Conservation (phyloP, 1,284 basidiomycete species). For the Trichosporon coremiiforme region DNA sequence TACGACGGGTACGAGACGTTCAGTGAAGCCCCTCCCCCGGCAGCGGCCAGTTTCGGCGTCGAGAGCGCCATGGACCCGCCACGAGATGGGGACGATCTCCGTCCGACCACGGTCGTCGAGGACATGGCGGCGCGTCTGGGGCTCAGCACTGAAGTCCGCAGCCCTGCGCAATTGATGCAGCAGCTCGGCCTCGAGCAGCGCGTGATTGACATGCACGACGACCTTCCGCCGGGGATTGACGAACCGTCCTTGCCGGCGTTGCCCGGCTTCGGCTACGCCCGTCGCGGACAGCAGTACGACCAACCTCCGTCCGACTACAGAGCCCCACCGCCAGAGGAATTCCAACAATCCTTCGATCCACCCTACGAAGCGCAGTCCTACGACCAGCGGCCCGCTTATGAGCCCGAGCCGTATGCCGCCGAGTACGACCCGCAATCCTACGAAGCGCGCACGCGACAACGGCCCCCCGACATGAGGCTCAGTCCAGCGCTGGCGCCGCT, state of each 20-base stretch:
- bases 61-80: constrained; percentile 54
- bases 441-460: background rate
- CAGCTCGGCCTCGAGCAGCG: constrained; percentile 53
- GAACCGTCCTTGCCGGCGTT: constrained; percentile 56
- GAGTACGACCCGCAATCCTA: background rate
- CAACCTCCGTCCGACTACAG: background rate
- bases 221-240: constrained; percentile 56
- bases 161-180: constrained; percentile 49
- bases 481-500: background rate
- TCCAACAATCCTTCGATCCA: no score
- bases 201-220: constrained; percentile 55
- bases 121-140: constrained; percentile 48
- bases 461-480: background rate
- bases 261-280: constrained; percentile 36
- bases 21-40: constrained; percentile 52
- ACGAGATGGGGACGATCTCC: constrained; percentile 24
- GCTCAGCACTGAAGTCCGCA: constrained; percentile 23
- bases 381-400: constrained; percentile 11
- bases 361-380: background rate
- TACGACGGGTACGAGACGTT: constrained; percentile 58
- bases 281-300: background rate
- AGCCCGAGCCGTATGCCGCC: no score
- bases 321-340: constrained; percentile 14
- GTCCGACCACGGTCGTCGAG: constrained; percentile 34
- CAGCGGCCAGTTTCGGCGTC: constrained; percentile 48